Base-by-base conservation (phyloP, 1,139 yeast genomes). In the Blastobotrys petasosporus region DNA sequence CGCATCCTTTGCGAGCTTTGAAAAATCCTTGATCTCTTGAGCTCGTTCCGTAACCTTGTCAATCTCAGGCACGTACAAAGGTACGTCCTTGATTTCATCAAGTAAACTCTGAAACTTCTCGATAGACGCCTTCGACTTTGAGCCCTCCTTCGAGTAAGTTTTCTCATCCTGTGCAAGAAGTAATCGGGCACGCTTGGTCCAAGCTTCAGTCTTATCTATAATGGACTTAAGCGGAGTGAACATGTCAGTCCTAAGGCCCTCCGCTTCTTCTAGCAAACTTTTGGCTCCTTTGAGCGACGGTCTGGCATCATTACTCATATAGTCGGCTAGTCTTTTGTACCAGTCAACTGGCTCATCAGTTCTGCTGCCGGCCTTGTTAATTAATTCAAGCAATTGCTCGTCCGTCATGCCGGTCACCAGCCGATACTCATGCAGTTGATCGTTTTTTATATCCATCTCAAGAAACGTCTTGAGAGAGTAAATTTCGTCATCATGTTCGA, bases 31-130 rank as follows among this genome's bases (percentile, higher is more conserved):
- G 39, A 84, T 73, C 53, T 79, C 84, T 32, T 59, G 63, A 17
- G 75, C 74, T 44, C 80, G 71, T 51, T 77, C 82, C 9, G 73
- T 52, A 7, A 84, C 63, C 54, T 76, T 80, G n/a, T 76, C 81
- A 48, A 79, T 70, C 58, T 83, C 92, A 1, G 78, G 71, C 32
- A 79, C 68, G 2, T 71, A 62, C 48, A 83, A 77, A 20, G 76
- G 73, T 44, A 82, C 58, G 0, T 61, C 55, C 1, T 80, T 76
- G 6, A 82, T 75, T 42, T 69, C 70, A 9, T 67, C 69, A 6
- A 82, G 60, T 20, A 84, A 56, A 2, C 43, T 44, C 43, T 69
- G 66, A 32, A 74, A 56, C 16, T 57, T 54, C 4, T 55, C 57
- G 2, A 62, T 60, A 6, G 23, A 20, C 37, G 16, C 23, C 28